Base-by-base conservation (phyloP, 139 green algal genomes). In the Haematococcus sp. region DNA sequence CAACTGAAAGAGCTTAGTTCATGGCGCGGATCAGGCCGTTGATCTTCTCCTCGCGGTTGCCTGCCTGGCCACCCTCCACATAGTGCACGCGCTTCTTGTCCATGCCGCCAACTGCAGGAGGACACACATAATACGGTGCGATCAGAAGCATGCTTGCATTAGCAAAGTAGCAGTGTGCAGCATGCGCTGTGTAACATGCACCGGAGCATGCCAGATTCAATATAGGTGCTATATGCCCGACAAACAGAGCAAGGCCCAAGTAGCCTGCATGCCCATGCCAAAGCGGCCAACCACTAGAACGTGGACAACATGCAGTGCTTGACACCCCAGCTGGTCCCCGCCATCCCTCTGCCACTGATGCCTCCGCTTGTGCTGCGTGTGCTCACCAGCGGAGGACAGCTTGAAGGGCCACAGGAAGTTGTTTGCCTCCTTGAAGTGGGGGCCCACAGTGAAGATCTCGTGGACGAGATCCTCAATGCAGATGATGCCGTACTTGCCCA, bases 321-420 rank as follows among this genome's bases (percentile, higher is more conserved):
- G n/a, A n/a, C n/a, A n/a, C n/a, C n/a, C n/a, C n/a, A n/a, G n/a
- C n/a, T n/a, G n/a, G n/a, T n/a, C n/a, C n/a, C n/a, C n/a, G n/a
- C n/a, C n/a, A n/a, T n/a, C n/a, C n/a, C n/a, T n/a, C n/a, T 49
- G 7, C 40, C 40, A 49, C 11, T 7, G 7, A 49, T 49, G 40
- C 11, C 40, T 49, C 7, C 40, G 11, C 40, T n/a, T n/a, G n/a
- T 49, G 40, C 40, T 49, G 7, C 7, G 7, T 7, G 11, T 9
- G 4, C 70, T 63, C 63, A 78, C 73, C 83, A 28, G 91, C 80
- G 25, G 84, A 79, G 20, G 83, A 93, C 51, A 99, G 91, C 92
- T 98, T 97, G 90, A 99, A 97, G 63, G 95, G 95, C 93, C 95
- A 99, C 74, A 99, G 88, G 91, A 99, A 99, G 90, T 98, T 98